A percentile compares a stretch with the other conserved stretches of the same genome.
Evolutionary conservation across 352 stramenopile genomes (phyloP).

Genomic region (Phytophthora hibernalis): DNA sequence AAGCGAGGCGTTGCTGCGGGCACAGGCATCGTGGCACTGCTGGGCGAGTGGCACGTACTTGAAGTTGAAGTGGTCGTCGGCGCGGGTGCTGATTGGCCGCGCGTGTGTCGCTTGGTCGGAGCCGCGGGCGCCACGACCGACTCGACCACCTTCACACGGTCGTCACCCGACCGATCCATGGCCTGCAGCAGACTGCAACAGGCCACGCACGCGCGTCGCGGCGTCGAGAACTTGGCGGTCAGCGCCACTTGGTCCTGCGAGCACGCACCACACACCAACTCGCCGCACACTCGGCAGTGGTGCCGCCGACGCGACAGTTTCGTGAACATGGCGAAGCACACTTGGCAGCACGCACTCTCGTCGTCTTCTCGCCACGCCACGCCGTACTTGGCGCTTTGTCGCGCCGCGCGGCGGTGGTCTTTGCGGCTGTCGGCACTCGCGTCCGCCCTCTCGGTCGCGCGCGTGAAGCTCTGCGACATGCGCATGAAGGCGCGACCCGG

Average conservation of each 20-base stretch:
- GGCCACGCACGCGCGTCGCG: conserved; percentile 65
- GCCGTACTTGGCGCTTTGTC: conserved; percentile 72
- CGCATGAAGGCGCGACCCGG: conserved; percentile 18
- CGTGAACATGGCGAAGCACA: conserved; percentile 78
- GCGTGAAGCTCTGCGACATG: conserved; percentile 39
- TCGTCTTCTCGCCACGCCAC: conserved; percentile 72
- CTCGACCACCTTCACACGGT: conserved; percentile 51
- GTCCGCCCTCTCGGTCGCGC: conserved; percentile 42
- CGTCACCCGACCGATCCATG: conserved; percentile 59
- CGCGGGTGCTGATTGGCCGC: conserved; percentile 20
- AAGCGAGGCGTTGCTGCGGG: conserved; percentile 49
- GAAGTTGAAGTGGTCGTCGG: conserved; percentile 22
- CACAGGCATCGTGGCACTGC: conserved; percentile 10
- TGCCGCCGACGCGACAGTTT: conserved; percentile 77
- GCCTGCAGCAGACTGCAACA: conserved; percentile 67
- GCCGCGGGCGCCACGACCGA: conserved; percentile 25
- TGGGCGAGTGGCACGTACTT: conserved; percentile 28
- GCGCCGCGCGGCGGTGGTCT: conserved; percentile 19
- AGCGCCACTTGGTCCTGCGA: conserved; percentile 69
- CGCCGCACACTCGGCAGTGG: conserved; percentile 83
- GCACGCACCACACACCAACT: conserved; percentile 79
- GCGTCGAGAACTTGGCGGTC: conserved; percentile 54
- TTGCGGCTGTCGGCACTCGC: background rate
- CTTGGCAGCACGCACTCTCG: conserved; percentile 65
- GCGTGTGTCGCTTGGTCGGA: conserved; percentile 12